Conservation (phyloP, 2,329 filamentous ascomycete species). For the Diaporthe sp. region DNA sequence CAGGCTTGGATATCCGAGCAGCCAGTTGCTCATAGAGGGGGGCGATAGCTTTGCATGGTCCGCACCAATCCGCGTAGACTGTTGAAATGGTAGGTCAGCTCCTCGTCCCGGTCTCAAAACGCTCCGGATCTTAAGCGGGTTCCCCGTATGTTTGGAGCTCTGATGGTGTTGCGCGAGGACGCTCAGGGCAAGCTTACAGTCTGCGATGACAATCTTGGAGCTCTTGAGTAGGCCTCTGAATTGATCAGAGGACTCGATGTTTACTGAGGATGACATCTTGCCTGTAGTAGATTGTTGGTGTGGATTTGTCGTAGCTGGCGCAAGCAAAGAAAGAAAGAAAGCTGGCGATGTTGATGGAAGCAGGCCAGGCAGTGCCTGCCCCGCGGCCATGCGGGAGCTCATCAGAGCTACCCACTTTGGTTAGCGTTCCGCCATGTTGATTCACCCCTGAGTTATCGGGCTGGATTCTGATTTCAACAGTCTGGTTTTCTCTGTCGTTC, state of each 20-base stretch:
- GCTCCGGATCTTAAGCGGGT: constrained; percentile 11
- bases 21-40: constrained; percentile 86
- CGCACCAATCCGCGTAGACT: constrained; percentile 93
- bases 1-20: constrained; percentile 75
- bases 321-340: constrained; percentile 13
- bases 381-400: constrained; percentile 23
- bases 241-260: constrained; percentile 66
- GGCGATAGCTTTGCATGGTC: constrained; percentile 85
- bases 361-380: constrained; percentile 20
- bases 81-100: constrained; percentile 40
- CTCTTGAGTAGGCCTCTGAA: constrained; percentile 77
- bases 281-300: background rate
- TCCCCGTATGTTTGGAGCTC: background rate
- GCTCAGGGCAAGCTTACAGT: constrained; percentile 75
- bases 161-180: constrained; percentile 44
- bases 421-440: constrained; percentile 1
- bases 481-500: background rate
- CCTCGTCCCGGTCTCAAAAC: background rate
- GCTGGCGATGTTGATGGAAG: constrained; percentile 21
- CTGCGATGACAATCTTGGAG: constrained; percentile 85
- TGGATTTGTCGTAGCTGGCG: constrained; percentile 14
- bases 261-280: constrained; percentile 47
- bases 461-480: background rate
- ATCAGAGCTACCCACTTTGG: constrained; percentile 25
- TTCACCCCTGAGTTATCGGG: background rate